phyloP scores from a whole-genome alignment of 441 rosid species.

The Syzygium syzygioides region DNA sequence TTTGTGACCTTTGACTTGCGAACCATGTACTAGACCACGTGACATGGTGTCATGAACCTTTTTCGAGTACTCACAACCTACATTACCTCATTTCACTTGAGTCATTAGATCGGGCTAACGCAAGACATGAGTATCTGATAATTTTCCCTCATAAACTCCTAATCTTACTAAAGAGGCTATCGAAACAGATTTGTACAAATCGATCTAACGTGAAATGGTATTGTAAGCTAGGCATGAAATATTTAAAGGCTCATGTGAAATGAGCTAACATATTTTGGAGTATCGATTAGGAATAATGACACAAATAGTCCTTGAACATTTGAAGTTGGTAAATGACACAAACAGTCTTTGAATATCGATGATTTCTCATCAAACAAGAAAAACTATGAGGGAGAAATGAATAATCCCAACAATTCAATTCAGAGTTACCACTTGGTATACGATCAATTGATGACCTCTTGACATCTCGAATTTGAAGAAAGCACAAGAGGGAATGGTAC shows the following conservation, averaged over 20 bases:
- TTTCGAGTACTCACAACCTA: neutral
- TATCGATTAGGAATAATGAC: neutral
- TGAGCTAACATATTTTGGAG: neutral
- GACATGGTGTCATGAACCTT: neutral
- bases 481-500: too few relatives aligned
- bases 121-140: neutral
- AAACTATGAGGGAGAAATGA: too few relatives aligned
- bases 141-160: neutral
- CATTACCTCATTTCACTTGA: neutral
- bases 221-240: too few relatives aligned
- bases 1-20: neutral
- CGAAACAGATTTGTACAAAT: neutral
- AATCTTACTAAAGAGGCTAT: neutral
- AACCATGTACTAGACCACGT: too few relatives aligned
- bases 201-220: neutral
- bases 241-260: neutral
- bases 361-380: too few relatives aligned
- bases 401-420: too few relatives aligned
- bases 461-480: too few relatives aligned
- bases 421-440: too few relatives aligned
- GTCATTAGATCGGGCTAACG: neutral
- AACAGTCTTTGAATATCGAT: too few relatives aligned
- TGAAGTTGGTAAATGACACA: too few relatives aligned
- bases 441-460: too few relatives aligned
- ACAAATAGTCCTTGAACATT: too few relatives aligned